Base-by-base conservation (phyloP, 257 asterid species). In the Forsythia viridissima region DNA sequence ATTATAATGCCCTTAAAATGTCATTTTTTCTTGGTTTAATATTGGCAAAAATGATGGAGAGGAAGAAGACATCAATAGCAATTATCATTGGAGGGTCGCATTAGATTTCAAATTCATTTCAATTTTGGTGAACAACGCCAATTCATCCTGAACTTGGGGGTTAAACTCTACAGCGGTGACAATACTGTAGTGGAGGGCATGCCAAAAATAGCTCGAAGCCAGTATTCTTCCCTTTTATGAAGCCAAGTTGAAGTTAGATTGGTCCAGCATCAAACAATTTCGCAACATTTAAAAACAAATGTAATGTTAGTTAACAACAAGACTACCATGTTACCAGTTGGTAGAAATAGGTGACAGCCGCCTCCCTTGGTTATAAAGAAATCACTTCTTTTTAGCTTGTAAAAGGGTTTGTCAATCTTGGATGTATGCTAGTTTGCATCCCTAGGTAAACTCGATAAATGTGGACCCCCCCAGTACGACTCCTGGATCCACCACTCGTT, bases 21-120 rank as follows among this genome's bases (percentile, higher is more conserved):
- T 48, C 8, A 48, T 48, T 48, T 48, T 48, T 15, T 48, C n/a
- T 15, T 15, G 0, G 59, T 6, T 48, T 48, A 13, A 48, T 48
- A 15, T 13, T 7, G 0, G 59, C 20, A 48, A 15, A 48, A 48
- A 4, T 15, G 59, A 48, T 48, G 59, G 52, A 12, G 13, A 46
- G 18, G 5, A 46, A 5, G 18, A 48, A 48, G 59, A 48, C 59
- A 15, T 13, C n/a, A 48, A 48, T 48, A 13, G 59, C 13, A 48
- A 65, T 70, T 21, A 57, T 57, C 41, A 46, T 69, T 44, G 70
- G 74, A 76, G 16, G 21, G 48, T 52, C 10, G 66, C 82, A 70
- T 18, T 21, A 37, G 2, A 5, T 59, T 37, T 39, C 70, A 38
- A 30, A 24, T 76, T 36, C 11, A 9, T 76, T 75, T 76, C 10